These are phyloP conservation scores for Scytalidium sp. DNA, from an alignment of 2,329 filamentous ascomycete genomes.

Conservation along the genomic window DNA sequence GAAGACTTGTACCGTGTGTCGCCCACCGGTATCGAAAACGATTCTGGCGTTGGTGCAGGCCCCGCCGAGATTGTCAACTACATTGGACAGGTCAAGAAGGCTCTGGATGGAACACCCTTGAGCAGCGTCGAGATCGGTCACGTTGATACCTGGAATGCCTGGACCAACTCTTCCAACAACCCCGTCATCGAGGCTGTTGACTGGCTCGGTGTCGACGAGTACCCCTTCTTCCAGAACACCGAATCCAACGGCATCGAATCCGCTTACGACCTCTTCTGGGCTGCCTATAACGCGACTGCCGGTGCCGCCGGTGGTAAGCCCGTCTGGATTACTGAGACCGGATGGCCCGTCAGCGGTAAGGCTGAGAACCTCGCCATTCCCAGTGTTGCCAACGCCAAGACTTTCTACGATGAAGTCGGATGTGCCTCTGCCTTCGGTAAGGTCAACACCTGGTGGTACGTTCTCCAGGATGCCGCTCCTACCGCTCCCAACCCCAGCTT, in stretches of 20 bases:
- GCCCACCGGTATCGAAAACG: slow-evolving; percentile 58
- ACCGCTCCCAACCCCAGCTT: slow-evolving; percentile 65
- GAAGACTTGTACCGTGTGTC: slow-evolving; percentile 81
- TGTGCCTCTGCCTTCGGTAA: slow-evolving; percentile 52
- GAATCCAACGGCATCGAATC: slow-evolving; percentile 55
- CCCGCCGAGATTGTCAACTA: slow-evolving; percentile 63
- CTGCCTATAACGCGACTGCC: slow-evolving; percentile 28
- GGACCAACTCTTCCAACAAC: slow-evolving; percentile 66
- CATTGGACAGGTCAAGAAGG: slow-evolving; percentile 63
- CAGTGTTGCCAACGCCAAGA: slow-evolving; percentile 55
- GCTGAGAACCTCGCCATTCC: slow-evolving; percentile 53
- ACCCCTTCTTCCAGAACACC: slow-evolving; percentile 69
- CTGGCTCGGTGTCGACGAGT: slow-evolving; percentile 79
- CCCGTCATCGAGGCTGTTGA: slow-evolving; percentile 66
- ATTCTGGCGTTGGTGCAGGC: slow-evolving; percentile 57
- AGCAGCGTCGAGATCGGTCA: slow-evolving; percentile 64
- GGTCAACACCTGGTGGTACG: slow-evolving; percentile 60
- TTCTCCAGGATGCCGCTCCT: slow-evolving; percentile 50
- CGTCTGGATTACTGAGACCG: slow-evolving; percentile 63
- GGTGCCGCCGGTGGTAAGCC: slow-evolving; percentile 48
- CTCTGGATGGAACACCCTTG: slow-evolving; percentile 59
- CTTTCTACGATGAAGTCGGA: slow-evolving; percentile 60
- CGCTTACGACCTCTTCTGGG: slow-evolving; percentile 50
- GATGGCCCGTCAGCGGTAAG: slow-evolving; percentile 58
- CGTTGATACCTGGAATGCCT: slow-evolving; percentile 82